A percentile compares a stretch with the other conserved stretches of the same genome.
These are phyloP conservation scores for Verticillium nonalfalfae DNA, from an alignment of 2,329 filamentous ascomycete genomes.

Conservation along the genomic window DNA sequence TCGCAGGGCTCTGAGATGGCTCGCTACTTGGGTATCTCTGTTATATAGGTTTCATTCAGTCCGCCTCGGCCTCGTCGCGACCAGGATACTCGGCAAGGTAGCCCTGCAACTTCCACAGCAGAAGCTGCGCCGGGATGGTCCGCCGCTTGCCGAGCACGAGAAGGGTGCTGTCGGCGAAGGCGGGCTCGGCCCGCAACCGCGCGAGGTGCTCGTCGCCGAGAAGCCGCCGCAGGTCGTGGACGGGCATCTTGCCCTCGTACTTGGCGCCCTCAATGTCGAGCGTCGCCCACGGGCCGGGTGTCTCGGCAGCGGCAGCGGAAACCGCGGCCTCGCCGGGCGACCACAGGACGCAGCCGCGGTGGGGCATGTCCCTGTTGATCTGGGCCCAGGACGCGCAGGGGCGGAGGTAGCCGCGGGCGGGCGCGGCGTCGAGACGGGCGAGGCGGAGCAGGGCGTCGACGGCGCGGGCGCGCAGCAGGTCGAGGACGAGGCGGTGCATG, in stretches of 20 bases:
- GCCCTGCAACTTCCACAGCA: constrained; percentile 54
- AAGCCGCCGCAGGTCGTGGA: constrained; percentile 46
- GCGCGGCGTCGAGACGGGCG: constrained; percentile 18
- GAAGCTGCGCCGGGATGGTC: constrained; percentile 36
- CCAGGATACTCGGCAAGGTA: constrained; percentile 29
- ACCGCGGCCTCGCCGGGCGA: background rate
- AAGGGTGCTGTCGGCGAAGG: constrained; percentile 18
- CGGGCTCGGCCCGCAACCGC: constrained; percentile 20
- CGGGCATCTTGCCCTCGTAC: constrained; percentile 32
- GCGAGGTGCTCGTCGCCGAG: constrained; percentile 40
- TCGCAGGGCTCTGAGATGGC: background rate
- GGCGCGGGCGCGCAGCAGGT: constrained; percentile 40
- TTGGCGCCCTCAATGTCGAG: constrained; percentile 29
- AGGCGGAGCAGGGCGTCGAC: constrained; percentile 38
- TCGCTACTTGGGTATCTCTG: background rate
- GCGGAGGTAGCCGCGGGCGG: constrained; percentile 27
- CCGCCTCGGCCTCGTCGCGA: background rate
- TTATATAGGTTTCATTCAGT: background rate
- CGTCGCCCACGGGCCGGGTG: constrained; percentile 2
- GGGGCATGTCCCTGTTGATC: constrained; percentile 24
- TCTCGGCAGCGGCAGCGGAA: background rate
- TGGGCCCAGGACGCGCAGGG: constrained; percentile 37
- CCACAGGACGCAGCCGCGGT: constrained; percentile 42
- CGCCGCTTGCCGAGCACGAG: constrained; percentile 32
- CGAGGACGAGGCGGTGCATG: constrained; percentile 48